These are phyloP conservation scores for Ogataea naganishii DNA, from an alignment of 805 yeast genomes.

Conservation along the genomic window DNA sequence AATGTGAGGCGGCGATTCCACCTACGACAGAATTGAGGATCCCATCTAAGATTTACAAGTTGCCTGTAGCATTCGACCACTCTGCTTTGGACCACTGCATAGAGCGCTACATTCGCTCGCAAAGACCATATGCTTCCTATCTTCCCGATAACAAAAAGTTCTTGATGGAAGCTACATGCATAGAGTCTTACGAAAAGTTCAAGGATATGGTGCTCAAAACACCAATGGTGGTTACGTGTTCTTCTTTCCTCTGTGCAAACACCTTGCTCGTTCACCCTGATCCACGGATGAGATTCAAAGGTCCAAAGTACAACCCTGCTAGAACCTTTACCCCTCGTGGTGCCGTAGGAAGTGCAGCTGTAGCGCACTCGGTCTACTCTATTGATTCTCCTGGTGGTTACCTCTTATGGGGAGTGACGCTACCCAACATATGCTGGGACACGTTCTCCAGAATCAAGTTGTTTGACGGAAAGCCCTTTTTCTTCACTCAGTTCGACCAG, in stretches of 20 bases:
- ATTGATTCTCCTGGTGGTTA: conserved; percentile 26
- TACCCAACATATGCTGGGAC: conserved; percentile 24
- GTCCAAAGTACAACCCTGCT: conserved; percentile 22
- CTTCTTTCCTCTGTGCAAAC: conserved; percentile 22
- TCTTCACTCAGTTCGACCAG: conserved; percentile 24
- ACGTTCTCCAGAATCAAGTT: conserved; percentile 20
- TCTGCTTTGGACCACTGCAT: conserved; percentile 15
- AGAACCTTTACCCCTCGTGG: conserved; percentile 25
- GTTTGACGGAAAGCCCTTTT: conserved; percentile 21
- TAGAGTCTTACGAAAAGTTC: conserved; percentile 16
- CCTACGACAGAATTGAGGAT: conserved; percentile 17
- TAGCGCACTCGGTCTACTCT: conserved; percentile 19
- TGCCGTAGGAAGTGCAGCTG: conserved; percentile 21
- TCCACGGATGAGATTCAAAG: conserved; percentile 20
- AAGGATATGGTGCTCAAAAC: conserved; percentile 13
- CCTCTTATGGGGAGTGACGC: conserved; percentile 24
- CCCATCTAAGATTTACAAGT: conserved; percentile 16
- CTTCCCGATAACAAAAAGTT: conserved; percentile 19
- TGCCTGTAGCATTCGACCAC: conserved; percentile 20
- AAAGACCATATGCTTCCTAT: conserved; percentile 24
- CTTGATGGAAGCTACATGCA: conserved; percentile 20
- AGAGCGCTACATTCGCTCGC: conserved; percentile 19
- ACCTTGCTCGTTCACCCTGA: conserved; percentile 21
- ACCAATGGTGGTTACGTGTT: conserved; percentile 20
- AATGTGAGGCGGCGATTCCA: conserved; percentile 15